Evolutionary conservation across 225 moss, liverwort and hornwort genomes (phyloP), one percentile per base, ranked within the genome.

Genomic region (Lunularia cruciata): DNA sequence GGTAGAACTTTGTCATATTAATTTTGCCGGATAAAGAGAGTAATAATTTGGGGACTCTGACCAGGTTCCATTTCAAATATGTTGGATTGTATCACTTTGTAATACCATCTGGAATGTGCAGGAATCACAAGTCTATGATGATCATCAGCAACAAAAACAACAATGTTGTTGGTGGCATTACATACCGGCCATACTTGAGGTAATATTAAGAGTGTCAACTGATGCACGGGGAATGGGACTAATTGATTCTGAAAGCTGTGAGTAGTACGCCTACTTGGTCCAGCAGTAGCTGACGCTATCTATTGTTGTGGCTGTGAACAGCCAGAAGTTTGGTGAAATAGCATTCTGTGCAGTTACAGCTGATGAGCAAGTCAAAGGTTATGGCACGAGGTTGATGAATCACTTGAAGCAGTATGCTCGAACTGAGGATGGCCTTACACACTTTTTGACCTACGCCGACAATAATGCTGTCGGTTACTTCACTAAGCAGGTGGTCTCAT

Each of bases 91-190:
- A n/a, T n/a, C n/a, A n/a, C n/a, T n/a, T n/a, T n/a, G n/a, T n/a
- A 15, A 39, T 3, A 5, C 1, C 61, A 0, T 14, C 5, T 20
- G 0, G 16, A 11, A 47, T 20, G 30, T 64, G 87, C 90, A 98
- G 96, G 81, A 98, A 84, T 78, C 98, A 98, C 82, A 98, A 98
- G 84, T 98, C 98, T 47, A 87, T 98, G 91, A 93, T 98, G 98
- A 89, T 98, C 47, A 84, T 92, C 53, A 93, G 89, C 75, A 88
- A 91, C 62, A 98, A 93, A 75, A 89, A 93, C 60, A 91, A 91
- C 75, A 80, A 76, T 76, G 98, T 98, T 77, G 88, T 98, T 67
- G 98, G 98, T 72, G 98, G 98, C 53, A 91, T 93, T 72, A 93
- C 98, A 16, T 98, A 98, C 72, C 89, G 98, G 76, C 98, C 98